These are phyloP conservation scores for Xerocomus amazonicus DNA, from an alignment of 1,284 basidiomycete genomes.

Conservation along the genomic window DNA sequence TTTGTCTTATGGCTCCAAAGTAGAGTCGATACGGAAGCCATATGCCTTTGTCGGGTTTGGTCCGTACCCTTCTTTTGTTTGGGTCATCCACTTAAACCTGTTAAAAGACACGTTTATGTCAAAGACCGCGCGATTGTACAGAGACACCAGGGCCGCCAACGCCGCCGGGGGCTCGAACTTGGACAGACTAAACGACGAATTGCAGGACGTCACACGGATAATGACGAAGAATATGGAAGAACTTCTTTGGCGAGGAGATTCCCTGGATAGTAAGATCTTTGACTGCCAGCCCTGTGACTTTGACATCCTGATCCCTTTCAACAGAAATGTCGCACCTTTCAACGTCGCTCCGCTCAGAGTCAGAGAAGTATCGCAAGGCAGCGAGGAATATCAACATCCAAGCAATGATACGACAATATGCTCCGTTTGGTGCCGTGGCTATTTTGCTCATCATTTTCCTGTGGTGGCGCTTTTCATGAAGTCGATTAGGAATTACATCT, in stretches of 20 bases:
- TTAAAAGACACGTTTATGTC: slow-evolving; percentile 93
- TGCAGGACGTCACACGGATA: slow-evolving; percentile 97
- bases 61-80: slow-evolving; percentile 30
- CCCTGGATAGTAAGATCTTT: slow-evolving; percentile 75
- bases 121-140: slow-evolving; percentile 93
- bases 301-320: slow-evolving; percentile 5
- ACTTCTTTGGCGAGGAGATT: slow-evolving; percentile 95
- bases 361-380: slow-evolving; percentile 95
- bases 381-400: slow-evolving; percentile 93
- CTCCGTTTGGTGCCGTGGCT: slow-evolving; percentile 79
- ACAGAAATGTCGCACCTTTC: slow-evolving; percentile 96
- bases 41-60: slow-evolving; percentile 97
- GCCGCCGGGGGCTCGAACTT: slow-evolving; percentile 66
- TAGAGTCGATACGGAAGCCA: slow-evolving; percentile 81
- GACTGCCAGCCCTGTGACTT: background rate
- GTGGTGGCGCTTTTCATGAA: slow-evolving; percentile 84
- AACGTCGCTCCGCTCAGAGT: slow-evolving; percentile 95
- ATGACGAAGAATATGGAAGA: slow-evolving; percentile 99
- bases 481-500: slow-evolving; percentile 8
- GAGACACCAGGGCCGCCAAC: slow-evolving; percentile 86
- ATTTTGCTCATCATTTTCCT: slow-evolving; percentile 84
- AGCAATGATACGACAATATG: slow-evolving; percentile 94
- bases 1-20: slow-evolving; percentile 85
- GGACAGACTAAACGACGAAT: slow-evolving; percentile 90
- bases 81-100: slow-evolving; percentile 4